These are phyloP conservation scores for Leccinellum luteum DNA, from an alignment of 768 basidiomycete species.

Conservation along the genomic window DNA sequence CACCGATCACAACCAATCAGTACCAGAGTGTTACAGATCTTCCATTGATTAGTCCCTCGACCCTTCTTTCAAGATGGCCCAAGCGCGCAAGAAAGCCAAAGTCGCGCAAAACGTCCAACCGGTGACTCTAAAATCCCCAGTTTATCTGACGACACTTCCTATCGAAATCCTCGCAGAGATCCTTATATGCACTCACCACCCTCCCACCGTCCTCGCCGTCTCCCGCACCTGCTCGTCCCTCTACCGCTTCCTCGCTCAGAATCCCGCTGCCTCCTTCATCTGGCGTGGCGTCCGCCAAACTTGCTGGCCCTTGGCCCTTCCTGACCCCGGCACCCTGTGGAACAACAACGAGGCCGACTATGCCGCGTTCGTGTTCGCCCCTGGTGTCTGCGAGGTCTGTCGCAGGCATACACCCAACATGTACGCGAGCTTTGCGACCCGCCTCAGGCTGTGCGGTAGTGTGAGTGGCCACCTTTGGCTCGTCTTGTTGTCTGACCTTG, in stretches of 20 bases:
- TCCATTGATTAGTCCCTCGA: too few relatives aligned
- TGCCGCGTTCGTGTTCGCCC: constrained; percentile 63
- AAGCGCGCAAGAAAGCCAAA: constrained; percentile 11
- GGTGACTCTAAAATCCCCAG: background rate
- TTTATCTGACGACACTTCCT: constrained; percentile 39
- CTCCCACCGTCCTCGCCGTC: constrained; percentile 56
- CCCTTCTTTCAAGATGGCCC: too few relatives aligned
- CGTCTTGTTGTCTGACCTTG: background rate
- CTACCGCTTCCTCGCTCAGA: constrained; percentile 45
- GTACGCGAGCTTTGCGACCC: constrained; percentile 49
- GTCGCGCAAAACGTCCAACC: background rate
- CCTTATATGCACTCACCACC: constrained; percentile 48
- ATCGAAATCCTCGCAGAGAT: constrained; percentile 66
- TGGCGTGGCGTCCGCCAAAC: constrained; percentile 54
- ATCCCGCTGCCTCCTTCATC: constrained; percentile 47
- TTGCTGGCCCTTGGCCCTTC: constrained; percentile 36
- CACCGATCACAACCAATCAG: too few relatives aligned
- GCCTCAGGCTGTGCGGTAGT: constrained; percentile 43
- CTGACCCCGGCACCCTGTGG: constrained; percentile 42
- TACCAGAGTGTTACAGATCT: too few relatives aligned
- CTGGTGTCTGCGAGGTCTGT: constrained; percentile 59
- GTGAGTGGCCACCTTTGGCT: constrained; percentile 25
- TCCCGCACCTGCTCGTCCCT: constrained; percentile 57
- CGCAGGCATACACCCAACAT: constrained; percentile 31
- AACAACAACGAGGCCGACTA: constrained; percentile 49